Percentiles rank a stretch among this genome's conserved stretches.
Evolutionary conservation across 2,329 filamentous ascomycete species (phyloP).

Genomic region (Coniochaeta prunicola): DNA sequence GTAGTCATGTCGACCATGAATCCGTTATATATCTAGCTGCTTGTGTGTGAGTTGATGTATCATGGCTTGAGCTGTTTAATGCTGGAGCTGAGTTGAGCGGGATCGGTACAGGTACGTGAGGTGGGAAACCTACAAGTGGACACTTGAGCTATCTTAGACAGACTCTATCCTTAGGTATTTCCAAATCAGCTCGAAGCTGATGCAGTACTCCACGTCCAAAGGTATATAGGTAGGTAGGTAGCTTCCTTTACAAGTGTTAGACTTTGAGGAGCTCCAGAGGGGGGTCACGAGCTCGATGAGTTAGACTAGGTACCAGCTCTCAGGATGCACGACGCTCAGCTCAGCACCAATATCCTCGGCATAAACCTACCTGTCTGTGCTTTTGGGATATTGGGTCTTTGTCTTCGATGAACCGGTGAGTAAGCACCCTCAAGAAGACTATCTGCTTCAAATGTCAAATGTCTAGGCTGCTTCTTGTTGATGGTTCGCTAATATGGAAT

Average conservation of each 20-base stretch:
- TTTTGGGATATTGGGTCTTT: background rate
- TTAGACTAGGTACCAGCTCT: background rate
- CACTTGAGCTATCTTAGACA: background rate
- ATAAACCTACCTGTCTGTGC: background rate
- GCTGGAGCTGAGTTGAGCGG: background rate
- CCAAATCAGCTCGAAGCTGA: background rate
- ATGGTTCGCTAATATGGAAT: background rate
- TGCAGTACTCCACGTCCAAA: background rate
- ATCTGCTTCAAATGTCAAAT: background rate
- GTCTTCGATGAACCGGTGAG: background rate
- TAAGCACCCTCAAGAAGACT: background rate
- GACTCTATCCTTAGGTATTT: background rate
- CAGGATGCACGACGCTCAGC: background rate
- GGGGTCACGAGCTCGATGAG: background rate
- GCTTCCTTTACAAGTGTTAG: background rate
- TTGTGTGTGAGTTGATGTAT: background rate
- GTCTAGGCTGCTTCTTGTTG: background rate
- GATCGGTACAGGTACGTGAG: background rate
- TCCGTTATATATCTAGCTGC: background rate
- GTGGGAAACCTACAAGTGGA: background rate
- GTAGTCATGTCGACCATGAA: constrained; percentile 20
- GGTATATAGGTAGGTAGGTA: background rate
- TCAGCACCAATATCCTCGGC: background rate
- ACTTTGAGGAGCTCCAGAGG: background rate
- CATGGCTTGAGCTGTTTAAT: background rate